phyloP scores from a whole-genome alignment of 345 rosid genomes.

The Physaria fendleri region DNA sequence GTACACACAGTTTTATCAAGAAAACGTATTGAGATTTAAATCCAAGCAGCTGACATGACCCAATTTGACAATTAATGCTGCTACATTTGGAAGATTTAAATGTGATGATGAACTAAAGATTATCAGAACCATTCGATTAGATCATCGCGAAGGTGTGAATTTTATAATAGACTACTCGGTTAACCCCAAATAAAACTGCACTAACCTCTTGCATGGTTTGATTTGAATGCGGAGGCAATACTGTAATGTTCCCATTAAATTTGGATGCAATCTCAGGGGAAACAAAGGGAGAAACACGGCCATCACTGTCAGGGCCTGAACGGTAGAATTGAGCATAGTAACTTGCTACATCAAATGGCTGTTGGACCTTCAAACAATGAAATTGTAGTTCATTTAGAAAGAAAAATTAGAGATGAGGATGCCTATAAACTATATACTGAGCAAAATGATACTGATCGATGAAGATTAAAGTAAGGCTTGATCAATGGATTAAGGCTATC shows the following conservation, averaged over 20 bases:
- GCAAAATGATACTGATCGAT: background rate
- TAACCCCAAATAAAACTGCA: background rate
- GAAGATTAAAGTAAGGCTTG: conserved; percentile 3
- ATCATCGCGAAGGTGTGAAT: background rate
- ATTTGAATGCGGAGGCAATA: conserved; percentile 64
- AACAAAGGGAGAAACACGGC: conserved; percentile 77
- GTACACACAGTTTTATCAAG: too few relatives aligned
- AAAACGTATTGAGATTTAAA: too few relatives aligned
- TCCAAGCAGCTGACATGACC: too few relatives aligned
- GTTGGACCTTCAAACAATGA: conserved; percentile 53
- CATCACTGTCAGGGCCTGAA: conserved; percentile 58
- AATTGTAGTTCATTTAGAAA: conserved; percentile 16
- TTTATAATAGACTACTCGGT: background rate
- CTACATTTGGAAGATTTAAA: too few relatives aligned
- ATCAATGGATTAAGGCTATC: background rate
- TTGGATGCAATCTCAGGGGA: conserved; percentile 62
- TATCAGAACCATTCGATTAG: too few relatives aligned
- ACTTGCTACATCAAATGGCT: conserved; percentile 71
- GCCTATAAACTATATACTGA: background rate
- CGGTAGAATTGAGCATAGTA: conserved; percentile 79
- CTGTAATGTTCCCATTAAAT: conserved; percentile 69
- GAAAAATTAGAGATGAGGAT: background rate
- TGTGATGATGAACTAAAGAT: too few relatives aligned
- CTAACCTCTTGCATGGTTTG: conserved; percentile 83
- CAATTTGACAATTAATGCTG: too few relatives aligned